Evolutionary conservation across 176 grass and related monocot species (phyloP).

Genomic region (Carex parvula): DNA sequence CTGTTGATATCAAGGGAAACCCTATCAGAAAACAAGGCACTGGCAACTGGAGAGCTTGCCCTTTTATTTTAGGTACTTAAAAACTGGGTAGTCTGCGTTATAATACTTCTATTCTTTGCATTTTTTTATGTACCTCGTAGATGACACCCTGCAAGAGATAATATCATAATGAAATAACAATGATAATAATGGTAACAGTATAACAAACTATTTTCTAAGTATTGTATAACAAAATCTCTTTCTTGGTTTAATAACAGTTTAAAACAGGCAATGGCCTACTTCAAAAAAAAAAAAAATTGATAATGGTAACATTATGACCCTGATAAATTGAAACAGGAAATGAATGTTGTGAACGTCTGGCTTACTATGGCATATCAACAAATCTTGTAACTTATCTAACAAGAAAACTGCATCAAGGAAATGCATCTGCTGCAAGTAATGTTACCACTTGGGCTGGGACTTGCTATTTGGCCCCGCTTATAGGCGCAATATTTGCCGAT

Average conservation of each 20-base stretch:
- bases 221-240: too few species aligned
- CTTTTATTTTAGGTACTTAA: slow-evolving; percentile 79
- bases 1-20: slow-evolving; percentile 61
- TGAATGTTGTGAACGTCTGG: slow-evolving; percentile 82
- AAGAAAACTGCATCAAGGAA: slow-evolving; percentile 75
- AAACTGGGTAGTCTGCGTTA: too few species aligned
- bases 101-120: slow-evolving; percentile 6
- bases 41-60: slow-evolving; percentile 85
- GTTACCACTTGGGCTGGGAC: slow-evolving; percentile 86
- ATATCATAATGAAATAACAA: not conserved
- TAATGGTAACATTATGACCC: not conserved
- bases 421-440: slow-evolving; percentile 65
- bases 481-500: slow-evolving; percentile 88
- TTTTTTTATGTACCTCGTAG: not conserved
- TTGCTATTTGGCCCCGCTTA: slow-evolving; percentile 73
- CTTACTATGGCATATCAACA: slow-evolving; percentile 79
- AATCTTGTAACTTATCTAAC: slow-evolving; percentile 89
- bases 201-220: not conserved
- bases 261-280: too few species aligned
- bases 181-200: not conserved
- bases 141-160: not conserved
- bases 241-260: too few species aligned
- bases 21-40: slow-evolving; percentile 64
- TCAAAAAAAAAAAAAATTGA: not conserved
- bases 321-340: slow-evolving; percentile 38